phyloP scores from a whole-genome alignment of 2,329 filamentous ascomycete species.

The Pseudomassariella vexata region DNA sequence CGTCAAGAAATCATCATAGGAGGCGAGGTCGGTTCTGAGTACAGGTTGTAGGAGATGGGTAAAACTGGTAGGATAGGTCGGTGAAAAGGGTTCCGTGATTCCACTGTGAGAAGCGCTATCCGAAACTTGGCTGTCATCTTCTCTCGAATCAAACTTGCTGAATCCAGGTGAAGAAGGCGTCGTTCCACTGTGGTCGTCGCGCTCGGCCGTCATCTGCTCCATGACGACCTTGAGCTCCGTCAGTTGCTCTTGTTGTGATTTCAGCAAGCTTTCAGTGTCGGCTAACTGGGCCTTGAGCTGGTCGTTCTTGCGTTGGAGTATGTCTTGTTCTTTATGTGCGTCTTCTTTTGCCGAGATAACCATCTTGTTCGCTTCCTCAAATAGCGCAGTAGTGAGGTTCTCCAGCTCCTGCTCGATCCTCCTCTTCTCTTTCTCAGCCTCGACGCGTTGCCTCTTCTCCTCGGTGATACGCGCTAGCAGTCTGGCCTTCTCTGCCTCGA shows the following conservation, averaged over 20 bases:
- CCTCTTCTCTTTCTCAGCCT: conserved; percentile 73
- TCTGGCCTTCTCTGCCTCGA: conserved; percentile 65
- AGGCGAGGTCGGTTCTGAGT: conserved; percentile 71
- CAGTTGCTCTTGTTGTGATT: conserved; percentile 89
- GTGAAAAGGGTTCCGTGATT: conserved; percentile 38
- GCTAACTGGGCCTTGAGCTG: conserved; percentile 78
- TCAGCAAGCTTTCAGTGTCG: conserved; percentile 79
- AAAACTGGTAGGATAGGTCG: conserved; percentile 64
- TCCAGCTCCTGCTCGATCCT: conserved; percentile 91
- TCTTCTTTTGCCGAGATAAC: conserved; percentile 88
- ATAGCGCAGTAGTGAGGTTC: conserved; percentile 83
- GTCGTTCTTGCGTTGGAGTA: conserved; percentile 77
- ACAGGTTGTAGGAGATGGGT: conserved; percentile 78
- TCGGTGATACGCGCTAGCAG: conserved; percentile 55
- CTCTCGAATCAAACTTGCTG: conserved; percentile 58
- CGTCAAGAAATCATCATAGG: conserved; percentile 80
- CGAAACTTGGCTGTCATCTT: conserved; percentile 34
- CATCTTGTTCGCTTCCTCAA: conserved; percentile 98
- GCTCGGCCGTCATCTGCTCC: conserved; percentile 73
- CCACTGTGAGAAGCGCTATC: conserved; percentile 29
- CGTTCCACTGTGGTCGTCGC: conserved; percentile 68
- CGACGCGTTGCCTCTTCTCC: conserved; percentile 58
- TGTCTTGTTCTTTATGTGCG: conserved; percentile 77
- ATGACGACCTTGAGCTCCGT: conserved; percentile 87
- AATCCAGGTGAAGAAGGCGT: conserved; percentile 77